phyloP scores from a whole-genome alignment of 2,329 filamentous ascomycete species.

The Colletotrichum sansevieriae region DNA sequence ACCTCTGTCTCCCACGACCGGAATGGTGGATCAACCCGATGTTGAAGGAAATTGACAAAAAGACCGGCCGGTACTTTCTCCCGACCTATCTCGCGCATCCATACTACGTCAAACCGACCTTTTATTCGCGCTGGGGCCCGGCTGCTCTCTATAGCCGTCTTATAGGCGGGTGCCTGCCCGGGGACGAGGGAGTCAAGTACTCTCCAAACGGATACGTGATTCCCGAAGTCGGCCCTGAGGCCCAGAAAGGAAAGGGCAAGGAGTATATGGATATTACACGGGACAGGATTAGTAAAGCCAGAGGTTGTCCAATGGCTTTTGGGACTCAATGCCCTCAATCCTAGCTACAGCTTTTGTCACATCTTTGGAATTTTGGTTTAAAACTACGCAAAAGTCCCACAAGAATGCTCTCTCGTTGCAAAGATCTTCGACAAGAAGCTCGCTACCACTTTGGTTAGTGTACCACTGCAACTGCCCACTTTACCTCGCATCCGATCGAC shows the following conservation, averaged over 20 bases:
- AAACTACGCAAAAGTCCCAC: too few relatives aligned
- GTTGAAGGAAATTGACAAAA: constrained; percentile 51
- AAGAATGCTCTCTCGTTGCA: too few relatives aligned
- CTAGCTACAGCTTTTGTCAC: too few relatives aligned
- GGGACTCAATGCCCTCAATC: neutral
- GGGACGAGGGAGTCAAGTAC: constrained; percentile 60
- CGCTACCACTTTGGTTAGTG: too few relatives aligned
- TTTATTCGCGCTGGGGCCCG: constrained; percentile 62
- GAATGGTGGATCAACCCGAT: constrained; percentile 44
- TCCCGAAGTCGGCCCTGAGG: constrained; percentile 44
- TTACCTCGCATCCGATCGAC: too few relatives aligned
- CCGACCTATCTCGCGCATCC: constrained; percentile 61
- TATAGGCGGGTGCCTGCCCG: constrained; percentile 61
- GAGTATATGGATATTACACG: constrained; percentile 37
- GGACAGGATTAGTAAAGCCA: constrained; percentile 3
- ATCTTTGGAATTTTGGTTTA: too few relatives aligned
- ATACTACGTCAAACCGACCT: constrained; percentile 65
- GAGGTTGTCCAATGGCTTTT: constrained; percentile 32
- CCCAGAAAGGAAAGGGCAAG: constrained; percentile 42
- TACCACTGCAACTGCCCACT: too few relatives aligned
- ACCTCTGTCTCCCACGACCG: constrained; percentile 63
- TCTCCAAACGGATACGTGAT: constrained; percentile 61
- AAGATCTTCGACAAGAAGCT: too few relatives aligned
- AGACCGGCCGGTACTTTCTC: constrained; percentile 56
- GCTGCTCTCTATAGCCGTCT: constrained; percentile 58